Percentiles rank a stretch among this genome's conserved stretches.
Conservation (phyloP, 805 yeast genomes). For the Metschnikowia cerradonensis region DNA sequence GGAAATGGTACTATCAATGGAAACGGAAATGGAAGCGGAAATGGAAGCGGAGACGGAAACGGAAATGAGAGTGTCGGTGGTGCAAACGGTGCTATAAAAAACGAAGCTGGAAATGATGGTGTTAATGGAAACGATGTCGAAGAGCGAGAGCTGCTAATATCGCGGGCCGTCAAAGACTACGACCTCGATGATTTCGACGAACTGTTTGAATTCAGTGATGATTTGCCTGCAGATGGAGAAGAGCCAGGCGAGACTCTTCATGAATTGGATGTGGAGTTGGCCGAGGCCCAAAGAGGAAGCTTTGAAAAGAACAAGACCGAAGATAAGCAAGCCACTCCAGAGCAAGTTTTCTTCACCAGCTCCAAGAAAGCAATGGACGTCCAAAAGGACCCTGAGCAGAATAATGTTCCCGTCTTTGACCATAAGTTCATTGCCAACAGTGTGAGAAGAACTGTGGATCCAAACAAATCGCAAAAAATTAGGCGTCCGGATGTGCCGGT, state of each 20-base stretch:
- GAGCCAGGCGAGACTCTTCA: conserved; percentile 7
- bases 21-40: not conserved
- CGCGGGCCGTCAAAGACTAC: conserved; percentile 8
- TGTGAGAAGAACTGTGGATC: conserved; percentile 57
- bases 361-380: conserved; percentile 19
- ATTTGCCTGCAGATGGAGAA: conserved; percentile 23
- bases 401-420: conserved; percentile 56
- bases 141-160: not conserved
- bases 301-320: not conserved
- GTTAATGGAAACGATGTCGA: not conserved
- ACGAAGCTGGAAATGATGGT: not conserved
- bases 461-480: conserved; percentile 61
- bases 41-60: not conserved
- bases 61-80: not conserved
- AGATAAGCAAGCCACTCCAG: conserved; percentile 8
- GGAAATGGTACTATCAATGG: not conserved
- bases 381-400: conserved; percentile 15
- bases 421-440: conserved; percentile 45
- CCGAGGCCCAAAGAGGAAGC: not conserved
- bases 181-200: conserved; percentile 37
- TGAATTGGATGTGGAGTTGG: conserved; percentile 1
- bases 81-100: not conserved
- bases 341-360: conserved; percentile 18
- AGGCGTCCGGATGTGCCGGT: conserved; percentile 36
- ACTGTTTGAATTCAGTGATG: conserved; percentile 40